These are phyloP conservation scores for Elaeis guineensis DNA, from an alignment of 176 grass and related monocot genomes.

Conservation along the genomic window DNA sequence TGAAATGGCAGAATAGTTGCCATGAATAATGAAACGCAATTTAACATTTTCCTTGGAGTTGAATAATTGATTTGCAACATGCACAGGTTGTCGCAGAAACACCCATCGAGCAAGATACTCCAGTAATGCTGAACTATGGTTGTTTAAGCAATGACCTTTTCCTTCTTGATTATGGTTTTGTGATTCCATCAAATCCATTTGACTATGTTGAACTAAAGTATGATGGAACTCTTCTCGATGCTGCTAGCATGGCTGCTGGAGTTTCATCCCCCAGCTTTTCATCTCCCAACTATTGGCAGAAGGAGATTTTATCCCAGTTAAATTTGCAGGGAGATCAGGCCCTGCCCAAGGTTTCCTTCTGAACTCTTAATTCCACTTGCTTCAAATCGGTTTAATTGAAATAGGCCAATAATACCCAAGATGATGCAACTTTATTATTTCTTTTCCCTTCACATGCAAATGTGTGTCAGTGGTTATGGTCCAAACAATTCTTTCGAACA, in stretches of 20 bases:
- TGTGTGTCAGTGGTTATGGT: too few relatives aligned
- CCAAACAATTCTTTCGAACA: too few relatives aligned
- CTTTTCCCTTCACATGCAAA: too few relatives aligned
- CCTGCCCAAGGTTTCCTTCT: slow-evolving; percentile 45
- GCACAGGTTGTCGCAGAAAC: slow-evolving; percentile 63
- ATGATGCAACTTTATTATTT: too few relatives aligned
- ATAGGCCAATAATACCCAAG: too few relatives aligned
- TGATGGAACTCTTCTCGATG: slow-evolving; percentile 78
- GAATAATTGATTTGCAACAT: neutral
- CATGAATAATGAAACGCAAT: too few relatives aligned
- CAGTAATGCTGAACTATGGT: slow-evolving; percentile 82
- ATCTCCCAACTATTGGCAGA: slow-evolving; percentile 67
- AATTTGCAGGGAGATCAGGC: slow-evolving; percentile 66
- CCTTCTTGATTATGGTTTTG: slow-evolving; percentile 95
- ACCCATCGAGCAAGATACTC: slow-evolving; percentile 46
- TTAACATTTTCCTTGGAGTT: too few relatives aligned
- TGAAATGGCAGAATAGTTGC: too few relatives aligned
- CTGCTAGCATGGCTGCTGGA: slow-evolving; percentile 82
- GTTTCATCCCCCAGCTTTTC: slow-evolving; percentile 69
- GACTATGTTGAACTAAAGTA: slow-evolving; percentile 84
- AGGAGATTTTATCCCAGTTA: slow-evolving; percentile 56
- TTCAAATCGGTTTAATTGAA: too few relatives aligned
- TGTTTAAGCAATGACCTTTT: slow-evolving; percentile 86
- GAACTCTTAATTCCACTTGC: neutral
- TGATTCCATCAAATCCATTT: slow-evolving; percentile 65